phyloP scores from a whole-genome alignment of 73 alveolate species.

The Paramecium sonneborni region DNA sequence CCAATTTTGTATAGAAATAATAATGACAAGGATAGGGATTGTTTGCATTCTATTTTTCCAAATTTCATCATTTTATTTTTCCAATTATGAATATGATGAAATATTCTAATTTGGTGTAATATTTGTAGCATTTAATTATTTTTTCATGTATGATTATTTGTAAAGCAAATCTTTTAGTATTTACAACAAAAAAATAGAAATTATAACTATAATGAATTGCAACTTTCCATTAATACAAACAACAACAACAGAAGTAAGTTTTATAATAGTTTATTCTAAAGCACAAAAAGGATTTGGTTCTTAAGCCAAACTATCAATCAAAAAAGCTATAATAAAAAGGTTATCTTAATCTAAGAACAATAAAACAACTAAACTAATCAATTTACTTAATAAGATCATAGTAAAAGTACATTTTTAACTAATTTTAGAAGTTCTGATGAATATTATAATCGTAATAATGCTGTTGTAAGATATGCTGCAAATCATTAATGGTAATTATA shows the following conservation, averaged over 20 bases:
- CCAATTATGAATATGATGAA: not conserved
- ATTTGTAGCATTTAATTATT: not conserved
- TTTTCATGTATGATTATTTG: not conserved
- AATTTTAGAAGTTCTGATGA: not conserved
- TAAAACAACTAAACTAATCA: not conserved
- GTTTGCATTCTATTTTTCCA: constrained; percentile 18
- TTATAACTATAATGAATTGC: not conserved
- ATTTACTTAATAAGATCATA: not conserved
- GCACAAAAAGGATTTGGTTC: not conserved
- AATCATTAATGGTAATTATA: not conserved
- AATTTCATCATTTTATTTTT: not conserved
- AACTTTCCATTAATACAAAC: not conserved
- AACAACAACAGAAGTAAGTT: not conserved
- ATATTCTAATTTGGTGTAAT: not conserved
- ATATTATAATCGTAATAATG: not conserved
- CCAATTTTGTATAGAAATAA: not conserved
- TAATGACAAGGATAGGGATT: not conserved
- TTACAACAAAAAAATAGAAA: not conserved
- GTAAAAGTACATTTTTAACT: not conserved
- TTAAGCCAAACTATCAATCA: not conserved
- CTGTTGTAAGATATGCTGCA: not conserved
- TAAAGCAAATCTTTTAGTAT: not conserved
- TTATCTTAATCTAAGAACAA: not conserved
- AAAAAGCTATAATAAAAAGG: not conserved
- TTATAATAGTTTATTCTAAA: not conserved